Conservation (phyloP, 1,139 yeast species). For the Nadsonia starkeyi-henricii region DNA sequence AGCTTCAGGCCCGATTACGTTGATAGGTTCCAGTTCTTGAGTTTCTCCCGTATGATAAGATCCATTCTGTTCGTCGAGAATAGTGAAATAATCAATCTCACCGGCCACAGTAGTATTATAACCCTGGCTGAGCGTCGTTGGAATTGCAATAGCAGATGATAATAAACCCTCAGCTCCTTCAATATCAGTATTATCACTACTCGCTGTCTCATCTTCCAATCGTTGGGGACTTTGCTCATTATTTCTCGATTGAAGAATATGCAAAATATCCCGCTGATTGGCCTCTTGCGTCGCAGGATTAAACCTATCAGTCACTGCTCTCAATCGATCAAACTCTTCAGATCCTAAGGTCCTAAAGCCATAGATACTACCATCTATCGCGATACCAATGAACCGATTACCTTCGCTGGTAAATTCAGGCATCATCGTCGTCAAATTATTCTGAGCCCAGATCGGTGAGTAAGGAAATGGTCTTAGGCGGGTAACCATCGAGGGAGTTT, state of each 20-base stretch:
- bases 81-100: not conserved
- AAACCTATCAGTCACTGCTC: not conserved
- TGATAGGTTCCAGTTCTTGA: not conserved
- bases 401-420: not conserved
- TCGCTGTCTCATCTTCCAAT: too few species aligned
- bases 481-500: not conserved
- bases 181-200: not conserved
- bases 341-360: not conserved
- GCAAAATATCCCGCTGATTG: too few species aligned
- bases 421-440: too few species aligned
- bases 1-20: too few species aligned
- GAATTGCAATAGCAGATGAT: too few species aligned
- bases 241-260: not conserved
- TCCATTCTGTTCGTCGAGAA: not conserved
- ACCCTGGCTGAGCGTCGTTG: too few species aligned
- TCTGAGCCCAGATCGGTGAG: not conserved
- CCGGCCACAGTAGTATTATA: not conserved
- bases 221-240: too few species aligned
- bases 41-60: not conserved
- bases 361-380: not conserved
- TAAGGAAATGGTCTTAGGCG: not conserved
- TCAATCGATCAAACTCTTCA: not conserved
- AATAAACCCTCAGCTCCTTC: too few species aligned
- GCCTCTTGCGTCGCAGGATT: not conserved
- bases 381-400: not conserved